Evolutionary conservation across 163 green algal genomes (phyloP), one percentile per base, ranked within the genome.

Genomic region (Scenedesmus sp.): DNA sequence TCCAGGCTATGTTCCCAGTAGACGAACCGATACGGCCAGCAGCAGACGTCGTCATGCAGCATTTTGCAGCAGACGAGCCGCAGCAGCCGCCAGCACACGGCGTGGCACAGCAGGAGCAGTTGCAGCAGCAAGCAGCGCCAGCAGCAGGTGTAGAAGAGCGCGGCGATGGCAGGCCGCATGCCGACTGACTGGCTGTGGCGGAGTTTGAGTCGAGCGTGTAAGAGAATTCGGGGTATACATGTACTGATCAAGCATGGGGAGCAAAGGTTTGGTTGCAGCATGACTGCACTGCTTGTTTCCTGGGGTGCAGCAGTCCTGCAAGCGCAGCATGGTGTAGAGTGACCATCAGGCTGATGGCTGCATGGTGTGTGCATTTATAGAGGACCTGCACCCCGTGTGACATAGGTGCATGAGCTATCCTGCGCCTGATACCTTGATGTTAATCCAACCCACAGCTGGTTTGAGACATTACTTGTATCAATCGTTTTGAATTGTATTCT

Each of bases 1-100:
- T 99, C 4, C 94, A 94, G 40, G 96, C 95, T 9, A 90, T 99
- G 15, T 98, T 99, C 59, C 88, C 81, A 59, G 44, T 81, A 43
- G 88, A 92, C n/a, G 80, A 89, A 13, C 88, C 88, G 13, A 85
- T 92, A 15, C 40, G 87, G 42, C 87, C 87, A 40, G 87, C 87
- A 80, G 78, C 87, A 65, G 86, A 85, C 6, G 43, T 40, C 20
- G 53, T 53, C 16, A 73, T 86, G 49, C 78, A 87, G 43, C 85
- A 91, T 78, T 76, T 83, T 42, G 59, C 43, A 37, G 46, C 46
- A 43, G 33, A 90, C 33, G 22, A 90, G 44, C 30, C 59, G 46
- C 81, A 87, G 81, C 42, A 86, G 80, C 78, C 59, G 78, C n/a
- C 78, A 86, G 81, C 43, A 68, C 30, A 35, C 37, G 78, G 78